These are phyloP conservation scores for Fusarium veterinarium DNA, from an alignment of 2,329 filamentous ascomycete genomes.

Conservation along the genomic window DNA sequence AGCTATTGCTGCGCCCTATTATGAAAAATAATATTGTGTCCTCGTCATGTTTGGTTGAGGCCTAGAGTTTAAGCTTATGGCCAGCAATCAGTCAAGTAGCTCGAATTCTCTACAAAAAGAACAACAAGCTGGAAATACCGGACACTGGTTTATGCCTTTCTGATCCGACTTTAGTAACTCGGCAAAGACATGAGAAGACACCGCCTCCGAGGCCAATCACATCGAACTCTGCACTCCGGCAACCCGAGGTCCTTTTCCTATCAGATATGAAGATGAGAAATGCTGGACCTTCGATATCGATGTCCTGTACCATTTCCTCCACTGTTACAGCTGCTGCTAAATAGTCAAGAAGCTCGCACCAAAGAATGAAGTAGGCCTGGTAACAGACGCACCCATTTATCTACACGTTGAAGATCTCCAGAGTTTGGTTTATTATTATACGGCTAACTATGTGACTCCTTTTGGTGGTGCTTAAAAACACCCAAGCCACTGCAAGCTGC, in stretches of 20 bases:
- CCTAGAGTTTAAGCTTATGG: too few relatives aligned
- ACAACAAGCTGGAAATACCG: not conserved
- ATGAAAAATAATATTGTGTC: too few relatives aligned
- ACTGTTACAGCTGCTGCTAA: not conserved
- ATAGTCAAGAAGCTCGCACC: not conserved
- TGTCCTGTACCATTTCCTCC: too few relatives aligned
- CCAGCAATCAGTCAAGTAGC: too few relatives aligned
- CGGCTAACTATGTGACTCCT: fast-evolving
- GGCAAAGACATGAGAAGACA: not conserved
- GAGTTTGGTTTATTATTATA: not conserved
- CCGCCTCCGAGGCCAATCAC: not conserved
- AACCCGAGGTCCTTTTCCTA: not conserved
- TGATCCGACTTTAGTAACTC: not conserved
- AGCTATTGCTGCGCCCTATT: too few relatives aligned
- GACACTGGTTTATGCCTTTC: not conserved
- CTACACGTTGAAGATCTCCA: not conserved
- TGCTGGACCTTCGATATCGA: fast-evolving
- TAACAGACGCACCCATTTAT: fast-evolving
- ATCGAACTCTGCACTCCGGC: not conserved
- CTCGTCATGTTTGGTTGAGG: too few relatives aligned
- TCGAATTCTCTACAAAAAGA: too few relatives aligned
- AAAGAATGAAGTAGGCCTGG: fast-evolving
- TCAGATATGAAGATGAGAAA: not conserved
- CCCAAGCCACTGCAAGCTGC: fast-evolving
- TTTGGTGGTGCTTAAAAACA: not conserved